Evolutionary conservation across 768 basidiomycete species (phyloP), one percentile per base, ranked within the genome.

Genomic region (Pleurotus salmoneostramineus): DNA sequence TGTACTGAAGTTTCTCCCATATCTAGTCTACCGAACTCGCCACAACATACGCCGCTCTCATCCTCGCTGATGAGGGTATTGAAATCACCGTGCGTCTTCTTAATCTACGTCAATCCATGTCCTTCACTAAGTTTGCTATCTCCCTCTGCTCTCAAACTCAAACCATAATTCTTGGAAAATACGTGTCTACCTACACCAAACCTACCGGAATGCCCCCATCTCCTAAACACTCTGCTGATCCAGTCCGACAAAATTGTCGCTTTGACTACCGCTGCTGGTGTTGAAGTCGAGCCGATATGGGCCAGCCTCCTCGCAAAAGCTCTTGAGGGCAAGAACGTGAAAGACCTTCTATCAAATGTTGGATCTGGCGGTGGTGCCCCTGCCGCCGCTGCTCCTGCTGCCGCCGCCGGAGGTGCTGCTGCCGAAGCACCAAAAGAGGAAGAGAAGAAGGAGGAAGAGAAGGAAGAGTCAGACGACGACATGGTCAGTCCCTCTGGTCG

Each of bases 231-330:
- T 54, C 34, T 42, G 11, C 58, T 60, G 56, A 49, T 60, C 61
- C 67, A 98, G 95, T 72, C 93, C 60, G 97, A 98, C 73, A 98
- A 97, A 81, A 91, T 99, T 71, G 59, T 79, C 66, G 78, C 93
- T n/a, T 72, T 98, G 70, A 93, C 91, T 66, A 72, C 70, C 57
- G 95, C 93, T 56, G 97, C 96, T 56, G 76, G 77, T 58, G 79
- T 93, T 62, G 95, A 97, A 27, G 68, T 97, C 60, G 97, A 98
- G 76, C 83, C 95, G 58, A 98, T 99, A 80, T 98, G 97, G 97
- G 95, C 95, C 58, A 76, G 89, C 11, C 89, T 99, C 67, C 92
- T 99, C 69, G 91, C 96, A 61, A 98, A 97, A 75, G 96, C 97
- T 36, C 87, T 99, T 56, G 95, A 96, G 77, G 96, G 95, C 68